These are phyloP conservation scores for Penicillium psychrosexuale DNA, from an alignment of 2,329 filamentous ascomycete genomes.

Conservation along the genomic window DNA sequence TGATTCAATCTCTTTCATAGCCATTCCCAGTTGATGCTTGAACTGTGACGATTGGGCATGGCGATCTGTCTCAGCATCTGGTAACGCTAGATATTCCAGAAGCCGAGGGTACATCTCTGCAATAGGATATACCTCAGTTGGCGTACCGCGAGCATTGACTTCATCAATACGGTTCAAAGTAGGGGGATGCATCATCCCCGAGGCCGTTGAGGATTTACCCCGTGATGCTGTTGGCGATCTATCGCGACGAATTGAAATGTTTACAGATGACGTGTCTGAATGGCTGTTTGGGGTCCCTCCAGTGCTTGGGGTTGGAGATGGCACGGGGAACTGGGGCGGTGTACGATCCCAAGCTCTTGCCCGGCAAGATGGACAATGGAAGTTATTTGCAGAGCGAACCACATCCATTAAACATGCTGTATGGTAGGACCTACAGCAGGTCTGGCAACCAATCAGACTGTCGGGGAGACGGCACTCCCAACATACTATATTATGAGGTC, in stretches of 20 bases:
- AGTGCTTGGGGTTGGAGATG: slow-evolving; percentile 5
- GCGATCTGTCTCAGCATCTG: slow-evolving; percentile 7
- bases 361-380: slow-evolving; percentile 29
- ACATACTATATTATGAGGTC: slow-evolving; percentile 32
- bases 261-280: neutral
- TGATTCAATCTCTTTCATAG: slow-evolving; percentile 25
- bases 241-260: neutral
- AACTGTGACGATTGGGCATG: slow-evolving; percentile 19
- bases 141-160: neutral
- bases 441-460: slow-evolving; percentile 27
- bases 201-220: neutral
- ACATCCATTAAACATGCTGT: slow-evolving; percentile 19
- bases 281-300: slow-evolving; percentile 10
- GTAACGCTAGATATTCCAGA: slow-evolving; percentile 10
- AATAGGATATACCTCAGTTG: slow-evolving; percentile 4
- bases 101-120: slow-evolving; percentile 14
- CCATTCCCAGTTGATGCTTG: slow-evolving; percentile 20
- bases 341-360: slow-evolving; percentile 22
- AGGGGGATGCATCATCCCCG: neutral
- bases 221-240: neutral
- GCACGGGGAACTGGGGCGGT: slow-evolving; percentile 13
- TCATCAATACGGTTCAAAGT: neutral
- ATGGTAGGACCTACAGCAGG: slow-evolving; percentile 35
- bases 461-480: slow-evolving; percentile 27
- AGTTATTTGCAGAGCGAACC: slow-evolving; percentile 12